Evolutionary conservation across 2,329 filamentous ascomycete genomes (phyloP).

Genomic region (Aspergillus proliferans): DNA sequence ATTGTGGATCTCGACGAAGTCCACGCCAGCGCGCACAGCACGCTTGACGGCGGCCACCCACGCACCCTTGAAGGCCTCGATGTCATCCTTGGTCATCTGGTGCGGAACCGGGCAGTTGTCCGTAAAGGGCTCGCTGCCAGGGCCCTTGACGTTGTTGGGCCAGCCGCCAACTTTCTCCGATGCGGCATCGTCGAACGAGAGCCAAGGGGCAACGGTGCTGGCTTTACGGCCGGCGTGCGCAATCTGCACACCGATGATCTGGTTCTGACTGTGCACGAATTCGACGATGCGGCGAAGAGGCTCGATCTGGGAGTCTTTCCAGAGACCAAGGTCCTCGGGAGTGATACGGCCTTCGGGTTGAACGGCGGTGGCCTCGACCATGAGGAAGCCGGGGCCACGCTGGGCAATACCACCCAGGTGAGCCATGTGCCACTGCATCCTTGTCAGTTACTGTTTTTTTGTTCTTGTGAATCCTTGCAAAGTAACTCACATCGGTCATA

Average conservation of each 20-base stretch:
- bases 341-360: slow-evolving; percentile 73
- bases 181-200: slow-evolving; percentile 31
- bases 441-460: slow-evolving; percentile 20
- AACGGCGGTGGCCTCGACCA: slow-evolving; percentile 74
- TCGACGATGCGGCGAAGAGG: slow-evolving; percentile 63
- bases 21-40: slow-evolving; percentile 64
- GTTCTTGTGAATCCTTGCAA: background rate
- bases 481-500: background rate
- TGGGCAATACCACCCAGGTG: slow-evolving; percentile 74
- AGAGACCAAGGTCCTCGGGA: slow-evolving; percentile 57
- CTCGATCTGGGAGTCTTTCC: slow-evolving; percentile 76
- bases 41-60: slow-evolving; percentile 56
- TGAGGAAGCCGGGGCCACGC: slow-evolving; percentile 65
- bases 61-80: slow-evolving; percentile 56
- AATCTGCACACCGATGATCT: slow-evolving; percentile 73
- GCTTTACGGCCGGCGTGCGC: slow-evolving; percentile 69
- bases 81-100: slow-evolving; percentile 63
- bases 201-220: slow-evolving; percentile 50
- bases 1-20: slow-evolving; percentile 73
- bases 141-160: slow-evolving; percentile 50
- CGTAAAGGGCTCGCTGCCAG: slow-evolving; percentile 57
- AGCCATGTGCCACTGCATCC: slow-evolving; percentile 74
- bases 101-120: slow-evolving; percentile 57
- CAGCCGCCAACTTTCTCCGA: slow-evolving; percentile 49
- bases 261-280: slow-evolving; percentile 71